Evolutionary conservation across 257 asterid genomes (phyloP).

Genomic region (Rauvolfia tetraphylla): DNA sequence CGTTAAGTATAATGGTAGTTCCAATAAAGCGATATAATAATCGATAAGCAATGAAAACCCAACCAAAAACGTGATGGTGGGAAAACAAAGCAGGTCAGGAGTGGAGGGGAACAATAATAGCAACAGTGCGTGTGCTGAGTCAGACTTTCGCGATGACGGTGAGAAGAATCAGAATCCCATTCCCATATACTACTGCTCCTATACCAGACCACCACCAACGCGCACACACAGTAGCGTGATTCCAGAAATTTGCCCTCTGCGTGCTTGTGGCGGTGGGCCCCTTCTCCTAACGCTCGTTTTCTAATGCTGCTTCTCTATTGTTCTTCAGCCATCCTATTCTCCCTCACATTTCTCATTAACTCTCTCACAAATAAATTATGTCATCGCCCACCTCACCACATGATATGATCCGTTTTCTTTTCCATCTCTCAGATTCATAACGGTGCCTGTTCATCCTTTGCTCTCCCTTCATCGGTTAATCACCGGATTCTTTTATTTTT

Average conservation of each 20-base stretch:
- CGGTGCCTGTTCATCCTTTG: not conserved
- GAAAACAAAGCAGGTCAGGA: not conserved
- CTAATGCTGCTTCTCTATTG: too few relatives aligned
- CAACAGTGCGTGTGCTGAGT: not conserved
- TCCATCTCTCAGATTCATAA: not conserved
- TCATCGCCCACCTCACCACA: not conserved
- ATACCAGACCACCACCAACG: not conserved
- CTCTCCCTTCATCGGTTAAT: not conserved
- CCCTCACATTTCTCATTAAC: conserved; percentile 17
- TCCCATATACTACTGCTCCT: too few relatives aligned
- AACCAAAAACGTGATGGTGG: conserved; percentile 2
- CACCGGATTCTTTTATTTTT: not conserved
- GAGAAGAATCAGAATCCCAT: not conserved
- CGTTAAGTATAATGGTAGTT: not conserved
- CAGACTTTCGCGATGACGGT: too few relatives aligned
- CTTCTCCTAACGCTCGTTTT: not conserved
- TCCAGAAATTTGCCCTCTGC: conserved; percentile 19
- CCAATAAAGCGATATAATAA: not conserved
- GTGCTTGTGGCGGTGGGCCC: conserved; percentile 11
- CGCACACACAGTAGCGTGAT: conserved; percentile 17
- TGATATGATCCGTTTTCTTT: conserved; percentile 10
- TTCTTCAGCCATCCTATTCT: too few relatives aligned
- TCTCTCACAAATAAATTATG: conserved; percentile 3
- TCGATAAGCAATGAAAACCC: not conserved
- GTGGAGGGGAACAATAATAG: not conserved